Percentiles rank a stretch among this genome's conserved stretches.
Evolutionary conservation across 805 yeast genomes (phyloP).

Genomic region (Pichia pseudocactophila): DNA sequence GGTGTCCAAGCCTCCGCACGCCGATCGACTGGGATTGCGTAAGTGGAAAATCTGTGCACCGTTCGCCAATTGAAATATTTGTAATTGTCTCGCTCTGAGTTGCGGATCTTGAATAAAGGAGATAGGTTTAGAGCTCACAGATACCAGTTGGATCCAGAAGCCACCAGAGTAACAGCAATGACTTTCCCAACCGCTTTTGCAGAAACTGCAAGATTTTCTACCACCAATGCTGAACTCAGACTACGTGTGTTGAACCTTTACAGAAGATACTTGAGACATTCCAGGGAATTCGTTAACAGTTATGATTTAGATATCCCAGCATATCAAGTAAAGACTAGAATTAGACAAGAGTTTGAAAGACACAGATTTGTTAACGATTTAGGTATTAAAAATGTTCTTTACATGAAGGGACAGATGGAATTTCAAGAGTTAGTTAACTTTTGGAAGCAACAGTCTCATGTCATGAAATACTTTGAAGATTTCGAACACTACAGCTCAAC

Average conservation of each 20-base stretch:
- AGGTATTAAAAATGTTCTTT: constrained; percentile 56
- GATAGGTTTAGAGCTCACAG: not conserved
- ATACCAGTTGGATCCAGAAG: not conserved
- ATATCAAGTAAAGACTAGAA: constrained; percentile 68
- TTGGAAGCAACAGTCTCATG: constrained; percentile 86
- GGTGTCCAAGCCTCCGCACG: too few species aligned
- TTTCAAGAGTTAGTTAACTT: constrained; percentile 80
- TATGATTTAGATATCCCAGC: constrained; percentile 73
- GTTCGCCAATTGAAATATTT: too few species aligned
- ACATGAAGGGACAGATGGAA: constrained; percentile 83
- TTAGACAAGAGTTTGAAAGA: constrained; percentile 86
- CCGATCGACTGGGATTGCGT: too few species aligned
- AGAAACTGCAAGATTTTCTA: constrained; percentile 63
- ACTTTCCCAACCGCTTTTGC: constrained; percentile 80
- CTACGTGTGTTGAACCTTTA: constrained; percentile 59
- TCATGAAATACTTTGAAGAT: constrained; percentile 70
- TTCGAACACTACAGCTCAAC: constrained; percentile 47
- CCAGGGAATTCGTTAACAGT: constrained; percentile 42
- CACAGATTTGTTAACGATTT: constrained; percentile 62
- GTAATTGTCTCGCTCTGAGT: not conserved
- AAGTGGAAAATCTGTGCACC: too few species aligned
- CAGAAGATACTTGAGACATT: constrained; percentile 60
- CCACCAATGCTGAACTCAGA: constrained; percentile 51
- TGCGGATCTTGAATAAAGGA: not conserved
- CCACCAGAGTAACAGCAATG: constrained; percentile 17